Base-by-base conservation (phyloP, 2,329 filamentous ascomycete species). In the Cordyceps cicadae region DNA sequence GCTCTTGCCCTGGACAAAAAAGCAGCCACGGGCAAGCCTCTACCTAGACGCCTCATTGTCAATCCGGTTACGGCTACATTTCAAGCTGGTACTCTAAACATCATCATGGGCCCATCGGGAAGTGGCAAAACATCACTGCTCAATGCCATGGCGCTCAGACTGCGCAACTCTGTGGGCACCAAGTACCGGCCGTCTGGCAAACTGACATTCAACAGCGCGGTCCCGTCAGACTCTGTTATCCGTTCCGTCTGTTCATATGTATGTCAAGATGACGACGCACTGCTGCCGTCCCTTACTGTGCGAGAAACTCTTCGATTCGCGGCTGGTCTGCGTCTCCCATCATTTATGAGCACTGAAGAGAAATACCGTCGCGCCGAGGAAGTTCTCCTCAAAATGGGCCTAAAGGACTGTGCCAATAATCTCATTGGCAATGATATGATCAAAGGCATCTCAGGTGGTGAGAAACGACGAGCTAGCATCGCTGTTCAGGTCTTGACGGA, bases 61-160 rank as follows among this genome's bases (percentile, higher is more conserved):
- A 80, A 86, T 59, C 86, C 87, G 0, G 79, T 92, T 14, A 85
- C 80, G 1, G 77, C 87, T 0, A 83, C 81, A 0, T 92, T 92
- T 65, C 79, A 83, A 52, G 82, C 89, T 0, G 87, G 88, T 0
- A 76, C 81, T 15, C 69, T 92, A 15, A 92, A 92, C 64, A 81
- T 91, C 26, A 89, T 92, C 64, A 91, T 92, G 88, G 89, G 89
- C 0, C 89, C 89, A 0, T 90, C 87, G 0, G 89, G 89, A 0
- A 87, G 84, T 51, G 89, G 89, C 1, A 92, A 92, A 70, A 91
- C 88, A 0, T 88, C 87, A 0, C 75, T 91, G 0, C 76, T 92
- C 12, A 91, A 90, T 67, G 80, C 86, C 1, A 88, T 92, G 81
- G 87, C 89, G 1, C 75, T 85, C 3, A 79, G 89, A 17, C 74